A percentile compares a stretch with the other conserved stretches of the same genome.
Conservation (phyloP, 768 basidiomycete genomes). For the Rhodotorula graminis region DNA sequence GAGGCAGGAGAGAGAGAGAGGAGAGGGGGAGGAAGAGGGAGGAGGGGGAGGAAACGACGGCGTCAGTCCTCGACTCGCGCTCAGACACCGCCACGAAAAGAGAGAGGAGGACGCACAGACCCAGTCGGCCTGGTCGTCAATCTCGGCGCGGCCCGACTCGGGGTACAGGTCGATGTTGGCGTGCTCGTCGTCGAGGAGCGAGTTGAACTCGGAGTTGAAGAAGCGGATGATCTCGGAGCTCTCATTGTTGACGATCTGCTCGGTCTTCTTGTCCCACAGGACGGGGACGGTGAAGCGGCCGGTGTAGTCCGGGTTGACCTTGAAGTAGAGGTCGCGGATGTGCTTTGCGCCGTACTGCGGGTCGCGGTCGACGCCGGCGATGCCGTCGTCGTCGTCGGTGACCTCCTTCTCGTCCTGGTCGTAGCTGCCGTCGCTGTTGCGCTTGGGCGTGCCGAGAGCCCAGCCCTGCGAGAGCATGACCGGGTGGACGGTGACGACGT, state of each 20-base stretch:
- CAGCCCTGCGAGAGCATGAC: conserved; percentile 61
- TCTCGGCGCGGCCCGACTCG: conserved; percentile 61
- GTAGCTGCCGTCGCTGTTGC: conserved; percentile 33
- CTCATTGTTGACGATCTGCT: conserved; percentile 93
- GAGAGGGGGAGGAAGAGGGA: background rate
- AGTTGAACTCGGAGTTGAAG: conserved; percentile 67
- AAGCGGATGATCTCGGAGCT: conserved; percentile 80
- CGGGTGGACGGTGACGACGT: conserved; percentile 75
- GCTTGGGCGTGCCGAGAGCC: conserved; percentile 36
- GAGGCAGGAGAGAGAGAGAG: background rate
- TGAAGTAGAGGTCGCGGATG: conserved; percentile 79
- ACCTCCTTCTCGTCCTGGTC: conserved; percentile 23
- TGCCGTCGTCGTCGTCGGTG: conserved; percentile 62
- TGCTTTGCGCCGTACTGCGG: conserved; percentile 50
- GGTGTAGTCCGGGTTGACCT: conserved; percentile 63
- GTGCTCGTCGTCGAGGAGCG: conserved; percentile 61
- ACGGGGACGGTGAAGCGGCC: conserved; percentile 68
- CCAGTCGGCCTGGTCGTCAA: conserved; percentile 75
- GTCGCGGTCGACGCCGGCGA: conserved; percentile 54
- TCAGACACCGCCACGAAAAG: too few species aligned
- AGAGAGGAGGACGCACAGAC: conserved; percentile 51
- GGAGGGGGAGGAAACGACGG: background rate
- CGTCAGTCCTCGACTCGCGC: too few species aligned
- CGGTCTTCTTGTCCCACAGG: conserved; percentile 75
- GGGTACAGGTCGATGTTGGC: conserved; percentile 70